Evolutionary conservation across 352 stramenopile genomes (phyloP), one percentile per base, ranked within the genome.

Genomic region (Phytophthora cactorum): DNA sequence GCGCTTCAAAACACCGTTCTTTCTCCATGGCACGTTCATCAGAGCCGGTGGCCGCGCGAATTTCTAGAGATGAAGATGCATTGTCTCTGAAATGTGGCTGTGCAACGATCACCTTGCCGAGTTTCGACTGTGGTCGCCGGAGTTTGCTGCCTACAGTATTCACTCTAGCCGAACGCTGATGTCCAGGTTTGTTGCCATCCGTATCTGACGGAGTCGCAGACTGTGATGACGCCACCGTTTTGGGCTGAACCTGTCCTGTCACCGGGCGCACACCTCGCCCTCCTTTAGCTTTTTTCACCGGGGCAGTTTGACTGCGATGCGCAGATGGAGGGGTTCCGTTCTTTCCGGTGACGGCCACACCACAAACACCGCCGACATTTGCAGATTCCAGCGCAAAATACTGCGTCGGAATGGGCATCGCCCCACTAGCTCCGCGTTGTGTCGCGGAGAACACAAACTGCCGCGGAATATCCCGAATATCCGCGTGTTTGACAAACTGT

Each of bases 371-470:
- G n/a, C 32, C 27, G 32, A 59, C 17, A 45, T 17, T 27, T 50
- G 9, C 43, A 46, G 11, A 4, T 8, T 62, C 22, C 15, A 74
- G 52, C 8, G 54, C 28, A 62, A 92, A 91, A 57, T 93, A 93
- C 58, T 86, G 50, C 10, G 80, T 92, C 5, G 78, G 73, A 51
- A 90, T 71, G 4, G 74, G 63, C 10, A 43, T n/a, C 5, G 49
- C 28, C 1, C 44, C 64, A 45, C 58, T 77, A 60, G 44, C 25
- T 4, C 60, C 66, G 14, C 36, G 58, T 34, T 70, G 65, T 10
- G 55, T 68, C n/a, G 63, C 69, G 25, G 72, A 77, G 61, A 92
- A 90, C 8, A 84, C 51, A n/a, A 92, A 93, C 44, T 91, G 81
- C 27, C 73, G 74, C 1, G 83, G 84, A n/a, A 92, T 90, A 15